Percentiles rank a stretch among this genome's conserved stretches.
Conservation (phyloP, 495 filamentous ascomycete genomes). For the Lophiostoma macrostomum region DNA sequence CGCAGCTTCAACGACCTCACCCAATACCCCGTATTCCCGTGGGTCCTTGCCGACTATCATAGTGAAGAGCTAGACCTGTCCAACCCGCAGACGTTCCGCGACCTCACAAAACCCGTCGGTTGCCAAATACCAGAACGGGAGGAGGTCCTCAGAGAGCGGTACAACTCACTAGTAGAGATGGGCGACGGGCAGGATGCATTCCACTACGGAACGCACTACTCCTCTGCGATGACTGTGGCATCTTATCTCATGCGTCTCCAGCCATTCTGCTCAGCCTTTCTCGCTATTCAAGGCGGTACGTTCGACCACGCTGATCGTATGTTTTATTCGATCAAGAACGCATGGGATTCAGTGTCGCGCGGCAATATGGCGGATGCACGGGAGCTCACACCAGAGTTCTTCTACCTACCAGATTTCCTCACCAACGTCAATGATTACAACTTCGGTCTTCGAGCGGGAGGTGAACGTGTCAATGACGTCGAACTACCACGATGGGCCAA, state of each 20-base stretch:
- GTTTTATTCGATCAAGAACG: conserved; percentile 88
- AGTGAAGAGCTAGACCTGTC: conserved; percentile 90
- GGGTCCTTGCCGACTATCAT: conserved; percentile 93
- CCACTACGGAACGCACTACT: conserved; percentile 98
- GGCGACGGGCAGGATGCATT: conserved; percentile 78
- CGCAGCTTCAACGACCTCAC: conserved; percentile 97
- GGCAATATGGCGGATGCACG: conserved; percentile 91
- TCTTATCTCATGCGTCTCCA: conserved; percentile 94
- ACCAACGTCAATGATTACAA: conserved; percentile 90
- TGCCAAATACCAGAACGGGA: conserved; percentile 77
- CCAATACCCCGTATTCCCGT: conserved; percentile 97
- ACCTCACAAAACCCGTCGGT: conserved; percentile 94
- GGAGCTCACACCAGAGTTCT: conserved; percentile 94
- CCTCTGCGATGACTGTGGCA: conserved; percentile 96
- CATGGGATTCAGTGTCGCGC: conserved; percentile 85
- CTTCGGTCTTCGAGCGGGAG: conserved; percentile 80
- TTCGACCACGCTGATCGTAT: conserved; percentile 95
- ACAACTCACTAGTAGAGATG: conserved; percentile 87
- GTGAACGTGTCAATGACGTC: conserved; percentile 77
- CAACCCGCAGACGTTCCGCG: conserved; percentile 79
- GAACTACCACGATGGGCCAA: conserved; percentile 93
- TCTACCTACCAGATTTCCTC: conserved; percentile 91
- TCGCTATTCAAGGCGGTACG: conserved; percentile 93
- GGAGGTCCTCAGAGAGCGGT: conserved; percentile 74
- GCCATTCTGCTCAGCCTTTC: conserved; percentile 92